Percentiles rank a stretch among this genome's conserved stretches.
phyloP scores from a whole-genome alignment of 2,329 filamentous ascomycete genomes.

The Cladorrhinum sp. region DNA sequence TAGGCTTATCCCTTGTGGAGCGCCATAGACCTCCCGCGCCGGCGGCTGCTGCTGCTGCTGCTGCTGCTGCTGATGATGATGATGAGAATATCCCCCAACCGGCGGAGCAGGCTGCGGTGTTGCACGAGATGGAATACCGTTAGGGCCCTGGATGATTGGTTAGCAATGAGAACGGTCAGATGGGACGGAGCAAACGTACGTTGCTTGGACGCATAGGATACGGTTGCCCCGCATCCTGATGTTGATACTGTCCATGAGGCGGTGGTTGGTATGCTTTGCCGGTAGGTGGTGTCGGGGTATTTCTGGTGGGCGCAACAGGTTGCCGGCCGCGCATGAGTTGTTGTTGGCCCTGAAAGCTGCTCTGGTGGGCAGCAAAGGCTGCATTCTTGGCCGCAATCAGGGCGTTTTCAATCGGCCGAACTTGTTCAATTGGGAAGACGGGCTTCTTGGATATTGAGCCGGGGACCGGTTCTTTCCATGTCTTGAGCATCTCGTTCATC shows the following conservation, averaged over 20 bases:
- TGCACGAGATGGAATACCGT: slow-evolving; percentile 26
- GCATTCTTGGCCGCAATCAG: slow-evolving; percentile 74
- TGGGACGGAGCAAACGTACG: slow-evolving; percentile 15
- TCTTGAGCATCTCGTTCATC: slow-evolving; percentile 96
- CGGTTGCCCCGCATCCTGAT: slow-evolving; percentile 20
- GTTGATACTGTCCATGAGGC: slow-evolving; percentile 30
- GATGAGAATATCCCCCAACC: slow-evolving; percentile 33
- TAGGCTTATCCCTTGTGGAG: slow-evolving; percentile 54
- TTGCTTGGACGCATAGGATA: slow-evolving; percentile 27
- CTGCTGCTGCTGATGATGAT: slow-evolving; percentile 23
- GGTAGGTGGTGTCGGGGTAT: slow-evolving; percentile 71
- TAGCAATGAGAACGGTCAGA: slow-evolving; percentile 9
- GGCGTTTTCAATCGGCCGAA: slow-evolving; percentile 88
- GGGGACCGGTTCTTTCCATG: slow-evolving; percentile 95
- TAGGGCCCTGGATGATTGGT: slow-evolving; percentile 24
- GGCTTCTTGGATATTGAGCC: slow-evolving; percentile 90
- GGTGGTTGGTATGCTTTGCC: slow-evolving; percentile 37
- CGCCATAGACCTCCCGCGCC: slow-evolving; percentile 33
- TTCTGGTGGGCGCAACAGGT: slow-evolving; percentile 57
- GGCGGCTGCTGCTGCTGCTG: slow-evolving; percentile 31
- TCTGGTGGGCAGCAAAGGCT: slow-evolving; percentile 57
- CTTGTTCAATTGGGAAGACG: slow-evolving; percentile 84
- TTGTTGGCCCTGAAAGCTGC: slow-evolving; percentile 53
- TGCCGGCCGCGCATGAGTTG: slow-evolving; percentile 51
- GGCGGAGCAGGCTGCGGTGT: slow-evolving; percentile 39